A percentile compares a stretch with the other conserved stretches of the same genome.
phyloP scores from a whole-genome alignment of 108 stramenopile genomes.

The Cyclostephanos tholiformis region DNA sequence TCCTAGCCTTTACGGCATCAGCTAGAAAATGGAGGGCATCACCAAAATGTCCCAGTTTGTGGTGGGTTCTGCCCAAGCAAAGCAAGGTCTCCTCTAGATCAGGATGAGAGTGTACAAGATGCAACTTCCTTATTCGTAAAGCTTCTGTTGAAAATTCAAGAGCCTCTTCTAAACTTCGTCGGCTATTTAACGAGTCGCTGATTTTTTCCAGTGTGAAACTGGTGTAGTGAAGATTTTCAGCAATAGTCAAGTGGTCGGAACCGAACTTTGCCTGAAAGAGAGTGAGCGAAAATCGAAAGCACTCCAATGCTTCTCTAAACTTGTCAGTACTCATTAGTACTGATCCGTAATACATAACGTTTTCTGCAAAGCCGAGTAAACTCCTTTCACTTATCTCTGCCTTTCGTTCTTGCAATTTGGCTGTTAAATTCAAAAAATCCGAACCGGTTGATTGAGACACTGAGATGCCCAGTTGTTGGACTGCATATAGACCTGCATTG shows the following conservation, averaged over 20 bases:
- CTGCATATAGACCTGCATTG: slow-evolving; percentile 26
- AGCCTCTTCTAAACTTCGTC: slow-evolving; percentile 35
- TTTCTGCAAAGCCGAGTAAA: slow-evolving; percentile 28
- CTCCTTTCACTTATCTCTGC: slow-evolving; percentile 24
- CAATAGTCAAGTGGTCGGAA: slow-evolving; percentile 47
- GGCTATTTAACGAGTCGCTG: background rate
- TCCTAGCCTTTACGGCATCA: slow-evolving; percentile 38
- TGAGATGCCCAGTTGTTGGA: slow-evolving; percentile 15
- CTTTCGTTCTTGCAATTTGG: slow-evolving; percentile 31
- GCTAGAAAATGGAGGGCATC: slow-evolving; percentile 47
- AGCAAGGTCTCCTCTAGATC: slow-evolving; percentile 48
- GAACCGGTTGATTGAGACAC: slow-evolving; percentile 12
- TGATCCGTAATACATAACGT: slow-evolving; percentile 37
- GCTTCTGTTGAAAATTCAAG: slow-evolving; percentile 45
- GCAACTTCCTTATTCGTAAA: slow-evolving; percentile 47
- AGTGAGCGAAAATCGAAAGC: slow-evolving; percentile 40
- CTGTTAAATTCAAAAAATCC: slow-evolving; percentile 11
- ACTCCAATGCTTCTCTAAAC: slow-evolving; percentile 40
- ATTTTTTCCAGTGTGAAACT: slow-evolving; percentile 37
- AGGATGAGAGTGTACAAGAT: slow-evolving; percentile 49
- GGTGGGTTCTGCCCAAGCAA: slow-evolving; percentile 44
- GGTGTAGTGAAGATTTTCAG: slow-evolving; percentile 38
- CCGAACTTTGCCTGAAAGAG: slow-evolving; percentile 45
- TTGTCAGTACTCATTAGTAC: slow-evolving; percentile 29
- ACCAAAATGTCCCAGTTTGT: slow-evolving; percentile 29